These are phyloP conservation scores for Irineochytrium annulatum DNA, from an alignment of 192 early-diverging fungal species.

Conservation along the genomic window DNA sequence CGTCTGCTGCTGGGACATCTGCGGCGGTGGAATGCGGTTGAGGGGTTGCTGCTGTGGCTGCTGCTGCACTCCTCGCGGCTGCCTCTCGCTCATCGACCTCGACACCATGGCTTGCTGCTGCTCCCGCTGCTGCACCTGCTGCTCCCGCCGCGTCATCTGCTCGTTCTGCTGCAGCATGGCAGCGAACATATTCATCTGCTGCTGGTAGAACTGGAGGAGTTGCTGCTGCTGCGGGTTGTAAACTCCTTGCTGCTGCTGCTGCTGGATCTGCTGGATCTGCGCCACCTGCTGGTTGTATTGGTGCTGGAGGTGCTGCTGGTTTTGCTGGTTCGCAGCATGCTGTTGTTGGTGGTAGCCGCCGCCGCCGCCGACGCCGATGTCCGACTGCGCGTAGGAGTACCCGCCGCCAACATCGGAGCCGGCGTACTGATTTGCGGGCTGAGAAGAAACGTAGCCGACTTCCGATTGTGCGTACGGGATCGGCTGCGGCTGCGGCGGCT, in stretches of 20 bases:
- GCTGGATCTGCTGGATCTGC: background rate
- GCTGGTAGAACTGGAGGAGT: too few relatives aligned
- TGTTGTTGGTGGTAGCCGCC: slow-evolving; percentile 1
- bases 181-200: background rate
- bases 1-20: too few relatives aligned
- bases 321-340: background rate
- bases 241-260: slow-evolving; percentile 6
- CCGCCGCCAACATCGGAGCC: too few relatives aligned
- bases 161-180: background rate
- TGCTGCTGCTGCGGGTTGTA: background rate
- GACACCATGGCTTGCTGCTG: too few relatives aligned
- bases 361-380: background rate
- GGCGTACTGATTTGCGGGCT: background rate
- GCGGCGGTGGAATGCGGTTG: too few relatives aligned
- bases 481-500: slow-evolving; percentile 1
- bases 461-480: background rate
- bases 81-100: too few relatives aligned
- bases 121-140: too few relatives aligned
- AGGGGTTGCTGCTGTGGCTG: too few relatives aligned
- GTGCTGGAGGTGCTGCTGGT: background rate
- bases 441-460: background rate
- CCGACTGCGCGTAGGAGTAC: too few relatives aligned
- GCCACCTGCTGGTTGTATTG: too few relatives aligned
- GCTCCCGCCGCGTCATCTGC: too few relatives aligned
- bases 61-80: too few relatives aligned